Percentiles rank a stretch among this genome's conserved stretches.
phyloP scores from a whole-genome alignment of 345 rosid genomes.

The Combretum micranthum region DNA sequence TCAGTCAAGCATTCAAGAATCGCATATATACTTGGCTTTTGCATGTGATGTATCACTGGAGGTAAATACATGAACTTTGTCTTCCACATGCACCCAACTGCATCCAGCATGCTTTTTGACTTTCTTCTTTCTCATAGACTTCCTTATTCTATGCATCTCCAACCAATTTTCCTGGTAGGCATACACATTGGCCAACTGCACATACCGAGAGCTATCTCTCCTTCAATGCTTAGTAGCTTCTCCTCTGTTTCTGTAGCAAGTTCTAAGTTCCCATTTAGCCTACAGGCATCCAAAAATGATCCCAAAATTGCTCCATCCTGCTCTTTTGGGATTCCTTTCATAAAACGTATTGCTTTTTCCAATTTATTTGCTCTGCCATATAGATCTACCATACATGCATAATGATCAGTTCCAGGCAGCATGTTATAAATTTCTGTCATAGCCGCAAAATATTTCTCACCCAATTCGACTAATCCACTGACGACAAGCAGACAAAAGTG shows the following conservation, averaged over 20 bases:
- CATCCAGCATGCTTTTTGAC: conserved; percentile 57
- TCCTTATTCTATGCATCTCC: conserved; percentile 61
- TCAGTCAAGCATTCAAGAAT: conserved; percentile 32
- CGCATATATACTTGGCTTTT: conserved; percentile 40
- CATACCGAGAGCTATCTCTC: conserved; percentile 58
- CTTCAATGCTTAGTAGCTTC: conserved; percentile 39
- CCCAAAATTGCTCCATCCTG: conserved; percentile 51
- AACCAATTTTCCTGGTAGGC: conserved; percentile 64
- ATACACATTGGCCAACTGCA: conserved; percentile 76
- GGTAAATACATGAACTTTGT: conserved; percentile 43
- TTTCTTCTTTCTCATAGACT: conserved; percentile 63
- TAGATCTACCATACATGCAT: conserved; percentile 77
- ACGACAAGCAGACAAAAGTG: conserved; percentile 73
- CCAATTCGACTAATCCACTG: conserved; percentile 60
- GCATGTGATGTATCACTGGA: conserved; percentile 45
- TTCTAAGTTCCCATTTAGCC: conserved; percentile 42
- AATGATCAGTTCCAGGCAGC: conserved; percentile 55
- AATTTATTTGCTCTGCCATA: conserved; percentile 64
- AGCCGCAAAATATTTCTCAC: conserved; percentile 53
- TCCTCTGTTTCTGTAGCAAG: conserved; percentile 57
- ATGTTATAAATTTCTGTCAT: conserved; percentile 49
- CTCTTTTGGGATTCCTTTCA: conserved; percentile 41
- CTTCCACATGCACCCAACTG: conserved; percentile 56
- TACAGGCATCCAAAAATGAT: conserved; percentile 68
- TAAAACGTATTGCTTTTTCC: conserved; percentile 45